These are phyloP conservation scores for Stipa capillata DNA, from an alignment of 176 grass and related monocot genomes.

Conservation along the genomic window DNA sequence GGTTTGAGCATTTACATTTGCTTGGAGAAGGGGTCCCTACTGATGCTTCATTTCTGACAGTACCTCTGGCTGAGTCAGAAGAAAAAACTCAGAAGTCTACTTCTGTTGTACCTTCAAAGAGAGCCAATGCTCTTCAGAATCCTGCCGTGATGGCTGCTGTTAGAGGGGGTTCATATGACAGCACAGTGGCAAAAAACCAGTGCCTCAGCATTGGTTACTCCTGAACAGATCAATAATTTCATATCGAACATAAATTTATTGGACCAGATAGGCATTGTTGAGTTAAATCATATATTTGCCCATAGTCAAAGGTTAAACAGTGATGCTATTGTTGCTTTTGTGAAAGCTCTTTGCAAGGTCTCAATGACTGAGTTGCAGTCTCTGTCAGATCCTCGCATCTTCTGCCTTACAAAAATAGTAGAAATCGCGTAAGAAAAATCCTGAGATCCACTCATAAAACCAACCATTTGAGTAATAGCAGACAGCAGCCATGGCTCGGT, in stretches of 20 bases:
- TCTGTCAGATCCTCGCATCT: conserved; percentile 82
- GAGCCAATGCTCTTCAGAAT: conserved; percentile 87
- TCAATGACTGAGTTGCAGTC: conserved; percentile 91
- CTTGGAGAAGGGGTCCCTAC: conserved; percentile 88
- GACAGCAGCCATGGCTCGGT: background rate
- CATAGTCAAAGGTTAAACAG: conserved; percentile 97
- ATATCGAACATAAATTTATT: conserved; percentile 89
- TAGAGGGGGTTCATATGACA: conserved; percentile 94
- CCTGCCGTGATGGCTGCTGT: conserved; percentile 85
- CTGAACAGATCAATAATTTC: conserved; percentile 92
- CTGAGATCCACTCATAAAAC: conserved; percentile 14
- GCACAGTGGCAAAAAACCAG: conserved; percentile 55
- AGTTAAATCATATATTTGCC: conserved; percentile 96
- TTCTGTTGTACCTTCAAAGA: conserved; percentile 45
- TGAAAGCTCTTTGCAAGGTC: conserved; percentile 97
- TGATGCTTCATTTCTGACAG: conserved; percentile 91
- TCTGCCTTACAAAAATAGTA: conserved; percentile 99
- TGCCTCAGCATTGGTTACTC: conserved; percentile 59
- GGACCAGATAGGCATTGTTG: conserved; percentile 94
- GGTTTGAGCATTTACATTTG: conserved; percentile 94
- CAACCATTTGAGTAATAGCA: conserved; percentile 9
- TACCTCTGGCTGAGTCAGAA: conserved; percentile 48
- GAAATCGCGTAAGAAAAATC: conserved; percentile 80
- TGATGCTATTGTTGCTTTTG: conserved; percentile 98
- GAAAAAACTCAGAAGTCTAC: conserved; percentile 58